Evolutionary conservation across 805 yeast genomes (phyloP), one percentile per base, ranked within the genome.

Genomic region (Tetrapisispora phaffii): DNA sequence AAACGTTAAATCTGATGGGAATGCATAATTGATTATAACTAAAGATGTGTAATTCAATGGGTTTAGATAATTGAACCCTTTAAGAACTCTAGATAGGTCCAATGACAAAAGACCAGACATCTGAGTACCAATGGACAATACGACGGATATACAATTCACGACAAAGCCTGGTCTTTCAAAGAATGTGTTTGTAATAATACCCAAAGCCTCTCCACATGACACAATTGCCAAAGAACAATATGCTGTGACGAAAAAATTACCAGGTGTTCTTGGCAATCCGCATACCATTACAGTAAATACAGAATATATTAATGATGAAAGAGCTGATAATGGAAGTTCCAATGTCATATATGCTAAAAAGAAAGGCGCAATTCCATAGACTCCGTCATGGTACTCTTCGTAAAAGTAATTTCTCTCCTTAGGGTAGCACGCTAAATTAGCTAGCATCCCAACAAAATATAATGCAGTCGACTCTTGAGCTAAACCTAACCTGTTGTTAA

Each of bases 101-200:
- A 85, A 67, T 0, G 95, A 82, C 79, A 87, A 72, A 10, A 88
- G 68, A 3, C 96, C 96, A 1, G 86, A 84, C 93, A 87, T 83
- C 52, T 83, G 77, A 5, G 83, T 76, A 6, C 90, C 93, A 41
- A 85, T 65, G 2, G 86, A 76, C 43, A 84, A 66, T 24, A 83
- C 59, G 8, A 79, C 72, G 0, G 89, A 75, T 31, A 87, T 77
- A 3, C 84, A 64, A 58, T 83, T 85, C 16, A 85, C 79, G 0
- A 93, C 94, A 55, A 86, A 76, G 0, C 95, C 95, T 28, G 86
- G 74, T 54, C 86, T 87, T 40, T 69, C 65, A 55, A 87, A 80
- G 0, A 82, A 53, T 4, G 89, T 80, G 56, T 85, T 85, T 47
- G 87, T 82, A 41, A 84, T 72, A 7, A 87, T 83, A 0, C 96